Evolutionary conservation across 2,329 filamentous ascomycete species (phyloP), one percentile per base, ranked within the genome.

Genomic region (Trichoderma sp.): DNA sequence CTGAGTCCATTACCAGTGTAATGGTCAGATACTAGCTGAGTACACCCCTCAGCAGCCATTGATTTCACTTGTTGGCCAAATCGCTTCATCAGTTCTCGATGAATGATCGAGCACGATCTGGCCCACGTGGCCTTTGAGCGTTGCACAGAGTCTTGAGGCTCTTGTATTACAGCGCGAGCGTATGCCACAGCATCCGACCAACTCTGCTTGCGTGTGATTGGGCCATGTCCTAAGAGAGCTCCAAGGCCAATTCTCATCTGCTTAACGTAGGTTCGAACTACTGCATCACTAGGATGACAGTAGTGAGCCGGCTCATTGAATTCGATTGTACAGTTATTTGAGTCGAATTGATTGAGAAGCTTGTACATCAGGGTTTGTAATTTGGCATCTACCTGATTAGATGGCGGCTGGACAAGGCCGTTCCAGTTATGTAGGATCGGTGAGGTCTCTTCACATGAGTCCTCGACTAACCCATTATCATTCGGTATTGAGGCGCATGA

Each of bases 201-300:
- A 28, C 53, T 57, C 18, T 57, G 53, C 14, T 57, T 57, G 4
- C 26, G 24, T 30, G 15, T 9, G 53, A 57, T 57, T 15, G 53
- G 53, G 26, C 53, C 26, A 90, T 90, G 89, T 87, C 79, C 92
- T 6, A 88, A 85, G 24, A 57, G 24, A 8, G 53, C 24, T 26
- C 14, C 26, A 14, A 57, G 14, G 14, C 53, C 53, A 24, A 18
- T 57, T 15, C 53, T 26, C 53, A 57, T 28, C 14, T 57, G 53
- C 26, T 14, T 57, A 11, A 57, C 26, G 53, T 57, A 57, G 53
- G 24, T 15, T 15, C 53, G 53, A 18, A 57, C 26, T 30, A 14
- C 53, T 15, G 24, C 28, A 12, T 57, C 24, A 12, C 53, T 57
- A 14, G 53, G 53, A 14, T 8, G 53, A 30, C 15, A 18, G 53